phyloP scores from a whole-genome alignment of 2,329 filamentous ascomycete species.

The Penicillium sp. region DNA sequence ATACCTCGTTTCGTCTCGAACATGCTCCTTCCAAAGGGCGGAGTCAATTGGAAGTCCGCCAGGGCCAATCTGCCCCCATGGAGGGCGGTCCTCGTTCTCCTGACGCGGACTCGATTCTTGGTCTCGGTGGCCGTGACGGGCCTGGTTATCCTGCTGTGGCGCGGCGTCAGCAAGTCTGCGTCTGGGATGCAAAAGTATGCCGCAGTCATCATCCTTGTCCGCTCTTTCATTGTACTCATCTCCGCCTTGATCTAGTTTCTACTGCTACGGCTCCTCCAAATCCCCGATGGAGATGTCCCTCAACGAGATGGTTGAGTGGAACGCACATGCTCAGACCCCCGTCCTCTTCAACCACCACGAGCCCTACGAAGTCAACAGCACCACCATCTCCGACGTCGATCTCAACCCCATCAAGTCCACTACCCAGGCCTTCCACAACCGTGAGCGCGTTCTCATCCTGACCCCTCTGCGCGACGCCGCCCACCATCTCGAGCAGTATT shows the following conservation, averaged over 20 bases:
- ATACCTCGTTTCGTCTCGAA: conserved; percentile 16
- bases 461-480: conserved; percentile 92
- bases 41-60: conserved; percentile 89
- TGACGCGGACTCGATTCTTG: conserved; percentile 78
- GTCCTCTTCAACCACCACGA: conserved; percentile 96
- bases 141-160: conserved; percentile 81
- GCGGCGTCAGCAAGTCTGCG: conserved; percentile 76
- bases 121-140: conserved; percentile 70
- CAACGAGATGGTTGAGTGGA: conserved; percentile 90
- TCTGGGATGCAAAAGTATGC: conserved; percentile 87
- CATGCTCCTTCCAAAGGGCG: conserved; percentile 91
- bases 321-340: conserved; percentile 83
- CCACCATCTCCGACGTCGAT: conserved; percentile 75
- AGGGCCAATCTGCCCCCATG: conserved; percentile 76
- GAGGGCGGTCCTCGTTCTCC: conserved; percentile 67
- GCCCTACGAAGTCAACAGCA: conserved; percentile 79
- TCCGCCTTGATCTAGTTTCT: conserved; percentile 65
- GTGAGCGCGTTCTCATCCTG: conserved; percentile 86
- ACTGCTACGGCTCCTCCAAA: conserved; percentile 94
- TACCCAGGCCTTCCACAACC: conserved; percentile 72
- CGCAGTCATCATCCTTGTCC: neutral
- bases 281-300: conserved; percentile 93
- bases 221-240: conserved; percentile 11
- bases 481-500: conserved; percentile 80
- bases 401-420: conserved; percentile 85